These are phyloP conservation scores for Cinnamomum chago DNA, from an alignment of 164 flowering plant genomes.

Conservation along the genomic window DNA sequence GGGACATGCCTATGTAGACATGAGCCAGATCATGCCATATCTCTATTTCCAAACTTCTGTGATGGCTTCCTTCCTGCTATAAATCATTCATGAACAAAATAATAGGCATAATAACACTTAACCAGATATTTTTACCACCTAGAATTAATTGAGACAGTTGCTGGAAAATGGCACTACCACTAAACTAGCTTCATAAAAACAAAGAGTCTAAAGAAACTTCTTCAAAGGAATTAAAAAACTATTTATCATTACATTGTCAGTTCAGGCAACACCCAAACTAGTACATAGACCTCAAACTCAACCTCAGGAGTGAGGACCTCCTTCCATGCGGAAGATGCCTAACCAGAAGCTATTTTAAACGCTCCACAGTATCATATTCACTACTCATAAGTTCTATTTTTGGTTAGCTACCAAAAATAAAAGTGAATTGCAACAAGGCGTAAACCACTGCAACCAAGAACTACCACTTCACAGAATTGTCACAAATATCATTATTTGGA, in stretches of 20 bases:
- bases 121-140: not conserved
- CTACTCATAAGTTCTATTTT: not conserved
- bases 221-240: not conserved
- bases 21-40: conserved; percentile 92
- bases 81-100: not conserved
- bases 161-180: not conserved
- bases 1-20: conserved; percentile 70
- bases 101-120: not conserved
- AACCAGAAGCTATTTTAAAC: not conserved
- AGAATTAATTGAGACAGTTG: not conserved
- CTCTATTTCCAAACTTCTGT: conserved; percentile 67
- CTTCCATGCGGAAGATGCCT: too few species aligned
- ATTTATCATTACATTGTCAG: too few species aligned
- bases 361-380: not conserved
- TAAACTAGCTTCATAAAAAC: not conserved
- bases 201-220: not conserved
- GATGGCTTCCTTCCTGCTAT: conserved; percentile 39
- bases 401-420: not conserved
- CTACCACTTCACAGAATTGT: not conserved
- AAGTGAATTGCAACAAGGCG: not conserved
- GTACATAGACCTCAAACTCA: not conserved
- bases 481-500: too few species aligned
- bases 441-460: not conserved
- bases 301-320: not conserved
- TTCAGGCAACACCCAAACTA: too few species aligned